Base-by-base conservation (phyloP, 129 eudicot genomes). In the Ambrosia artemisiifolia region DNA sequence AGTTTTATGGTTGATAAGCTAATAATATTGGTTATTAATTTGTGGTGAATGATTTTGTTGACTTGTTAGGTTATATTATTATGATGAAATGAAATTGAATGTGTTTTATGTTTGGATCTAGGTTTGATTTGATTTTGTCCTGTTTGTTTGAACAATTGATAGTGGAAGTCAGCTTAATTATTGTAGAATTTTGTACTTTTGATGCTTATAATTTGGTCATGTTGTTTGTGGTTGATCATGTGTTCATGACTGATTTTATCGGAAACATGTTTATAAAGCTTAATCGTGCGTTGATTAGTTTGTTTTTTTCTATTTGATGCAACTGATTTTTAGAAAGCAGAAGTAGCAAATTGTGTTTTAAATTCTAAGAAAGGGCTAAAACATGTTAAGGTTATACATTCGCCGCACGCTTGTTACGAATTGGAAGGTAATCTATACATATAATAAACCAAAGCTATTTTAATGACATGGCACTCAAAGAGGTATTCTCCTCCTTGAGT, bases 51-150 rank as follows among this genome's bases (percentile, higher is more conserved):
- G 68, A 36, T 36, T 63, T 36, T 43, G 19, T 63, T 17, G 69
- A 9, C 30, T 13, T 64, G 50, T 8, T 67, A 28, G 59, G 14
- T 28, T 46, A 4, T 67, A n/a, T 47, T 67, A 28, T 7, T n/a
- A 17, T 48, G 46, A 48, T 4, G 16, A 48, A 47, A 28, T 33
- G 11, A n/a, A 62, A 33, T 34, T 17, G 32, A 3, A 62, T 38
- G 62, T 32, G 50, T 11, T 18, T 43, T 72, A 24, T 72, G 70
- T 62, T 62, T 13, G 62, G 78, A 62, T 73, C 78, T 73, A 73
- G 70, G 50, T 73, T 72, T 73, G 24, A 73, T 11, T 24, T 24
- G 28, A 24, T 24, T 24, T 24, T 24, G 28, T 24, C 28, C 0
- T 24, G 28, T 24, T 24, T 24, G 28, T 24, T 24, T 24, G 1